Evolutionary conservation across 345 rosid genomes (phyloP).

Genomic region (Litchi chinensis): DNA sequence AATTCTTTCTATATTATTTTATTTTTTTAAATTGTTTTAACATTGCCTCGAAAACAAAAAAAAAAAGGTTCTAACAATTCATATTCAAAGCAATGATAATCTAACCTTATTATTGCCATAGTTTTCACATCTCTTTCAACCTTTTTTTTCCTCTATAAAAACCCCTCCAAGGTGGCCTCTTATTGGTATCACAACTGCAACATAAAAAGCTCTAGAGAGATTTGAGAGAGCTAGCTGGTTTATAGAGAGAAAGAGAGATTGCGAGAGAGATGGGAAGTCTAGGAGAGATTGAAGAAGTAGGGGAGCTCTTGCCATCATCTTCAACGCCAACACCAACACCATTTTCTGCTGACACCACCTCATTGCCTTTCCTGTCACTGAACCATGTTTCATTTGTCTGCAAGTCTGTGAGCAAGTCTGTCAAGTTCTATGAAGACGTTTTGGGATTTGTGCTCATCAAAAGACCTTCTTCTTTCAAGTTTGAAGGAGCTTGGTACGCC

Average conservation of each 20-base stretch:
- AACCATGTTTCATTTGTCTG: conserved; percentile 54
- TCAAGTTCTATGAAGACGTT: conserved; percentile 47
- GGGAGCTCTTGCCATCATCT: conserved; percentile 9
- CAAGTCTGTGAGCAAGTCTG: conserved; percentile 37
- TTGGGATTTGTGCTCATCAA: conserved; percentile 53
- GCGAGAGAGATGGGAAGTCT: conserved; percentile 25
- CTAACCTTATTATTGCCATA: background rate
- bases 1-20: too few relatives aligned
- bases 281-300: conserved; percentile 35
- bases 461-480: conserved; percentile 53
- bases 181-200: background rate
- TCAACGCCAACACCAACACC: background rate
- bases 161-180: background rate
- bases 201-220: background rate
- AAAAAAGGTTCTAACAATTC: too few relatives aligned
- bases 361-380: conserved; percentile 38
- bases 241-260: conserved; percentile 13
- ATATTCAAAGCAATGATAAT: too few relatives aligned
- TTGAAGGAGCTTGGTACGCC: conserved; percentile 56
- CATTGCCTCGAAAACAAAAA: too few relatives aligned
- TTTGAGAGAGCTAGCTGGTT: background rate
- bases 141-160: background rate
- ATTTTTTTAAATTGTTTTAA: too few relatives aligned
- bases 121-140: background rate
- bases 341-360: background rate